Evolutionary conservation across 1,284 basidiomycete species (phyloP).

Genomic region (Fomes fomentarius): DNA sequence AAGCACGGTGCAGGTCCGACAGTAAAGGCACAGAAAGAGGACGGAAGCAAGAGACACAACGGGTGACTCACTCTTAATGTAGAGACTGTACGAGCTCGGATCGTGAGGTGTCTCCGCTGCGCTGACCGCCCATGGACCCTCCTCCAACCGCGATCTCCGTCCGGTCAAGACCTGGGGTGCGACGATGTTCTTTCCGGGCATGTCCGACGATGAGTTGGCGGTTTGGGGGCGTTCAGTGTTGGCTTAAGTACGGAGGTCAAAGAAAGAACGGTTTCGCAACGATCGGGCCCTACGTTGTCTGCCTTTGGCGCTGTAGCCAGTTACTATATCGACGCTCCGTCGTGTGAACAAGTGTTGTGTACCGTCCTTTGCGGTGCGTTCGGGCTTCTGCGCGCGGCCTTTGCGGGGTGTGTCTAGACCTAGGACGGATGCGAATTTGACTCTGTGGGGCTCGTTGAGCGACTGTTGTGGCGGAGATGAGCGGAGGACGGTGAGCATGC

Average conservation of each 20-base stretch:
- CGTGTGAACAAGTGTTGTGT: slow-evolving; percentile 28
- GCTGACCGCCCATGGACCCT: slow-evolving; percentile 55
- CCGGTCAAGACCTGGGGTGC: slow-evolving; percentile 36
- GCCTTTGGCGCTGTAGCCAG: slow-evolving; percentile 28
- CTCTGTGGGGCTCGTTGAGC: slow-evolving; percentile 37
- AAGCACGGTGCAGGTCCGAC: neutral
- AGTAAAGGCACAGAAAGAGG: slow-evolving; percentile 7
- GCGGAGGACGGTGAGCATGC: slow-evolving; percentile 45
- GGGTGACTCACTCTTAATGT: slow-evolving; percentile 49
- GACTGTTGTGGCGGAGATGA: slow-evolving; percentile 38
- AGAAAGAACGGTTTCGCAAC: slow-evolving; percentile 41
- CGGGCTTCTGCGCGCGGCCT: slow-evolving; percentile 26
- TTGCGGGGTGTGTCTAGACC: slow-evolving; percentile 37
- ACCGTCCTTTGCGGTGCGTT: slow-evolving; percentile 18
- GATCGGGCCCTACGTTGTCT: slow-evolving; percentile 27
- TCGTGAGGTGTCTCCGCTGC: slow-evolving; percentile 52
- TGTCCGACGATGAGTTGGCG: slow-evolving; percentile 35
- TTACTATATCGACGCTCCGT: slow-evolving; percentile 31
- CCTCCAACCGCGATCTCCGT: slow-evolving; percentile 38
- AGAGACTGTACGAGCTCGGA: slow-evolving; percentile 44
- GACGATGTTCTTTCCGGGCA: slow-evolving; percentile 40
- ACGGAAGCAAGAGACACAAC: slow-evolving; percentile 18
- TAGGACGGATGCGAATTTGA: slow-evolving; percentile 46
- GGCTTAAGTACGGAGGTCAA: slow-evolving; percentile 34
- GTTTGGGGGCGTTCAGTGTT: slow-evolving; percentile 20